Evolutionary conservation across 2,329 filamentous ascomycete species (phyloP).

Genomic region (Scytalidium sp.): DNA sequence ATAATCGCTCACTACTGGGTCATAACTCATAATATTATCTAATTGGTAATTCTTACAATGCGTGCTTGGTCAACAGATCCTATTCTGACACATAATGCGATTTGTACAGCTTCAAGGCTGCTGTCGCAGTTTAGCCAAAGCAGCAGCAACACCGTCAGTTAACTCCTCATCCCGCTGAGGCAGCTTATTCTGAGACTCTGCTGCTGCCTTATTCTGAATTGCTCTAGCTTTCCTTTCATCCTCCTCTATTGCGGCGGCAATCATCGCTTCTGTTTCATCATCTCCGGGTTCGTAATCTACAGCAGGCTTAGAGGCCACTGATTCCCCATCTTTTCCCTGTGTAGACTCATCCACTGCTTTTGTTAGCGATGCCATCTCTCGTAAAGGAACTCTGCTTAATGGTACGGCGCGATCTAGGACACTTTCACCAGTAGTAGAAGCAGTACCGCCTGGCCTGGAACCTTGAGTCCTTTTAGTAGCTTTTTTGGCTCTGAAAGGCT

Average conservation of each 20-base stretch:
- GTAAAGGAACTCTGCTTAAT: constrained; percentile 24
- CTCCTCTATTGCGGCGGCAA: constrained; percentile 45
- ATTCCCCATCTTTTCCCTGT: not conserved
- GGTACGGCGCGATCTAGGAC: constrained; percentile 32
- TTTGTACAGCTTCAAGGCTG: not conserved
- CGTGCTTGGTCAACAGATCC: no score
- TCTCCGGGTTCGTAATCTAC: constrained; percentile 35
- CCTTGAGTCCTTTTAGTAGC: constrained; percentile 51
- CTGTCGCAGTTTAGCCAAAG: constrained; percentile 49
- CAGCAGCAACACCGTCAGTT: constrained; percentile 57
- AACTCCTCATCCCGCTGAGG: constrained; percentile 40
- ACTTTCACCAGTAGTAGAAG: constrained; percentile 28
- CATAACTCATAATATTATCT: no score
- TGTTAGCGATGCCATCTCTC: constrained; percentile 17
- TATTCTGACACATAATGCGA: not conserved
- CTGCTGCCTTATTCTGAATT: constrained; percentile 17
- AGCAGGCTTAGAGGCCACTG: not conserved
- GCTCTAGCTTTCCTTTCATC: constrained; percentile 31
- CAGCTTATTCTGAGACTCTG: constrained; percentile 17
- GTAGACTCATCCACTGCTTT: constrained; percentile 5
- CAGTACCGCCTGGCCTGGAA: constrained; percentile 19
- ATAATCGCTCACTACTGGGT: no score
- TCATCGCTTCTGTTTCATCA: constrained; percentile 45
- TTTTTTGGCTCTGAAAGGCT: constrained; percentile 77
- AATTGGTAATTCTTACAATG: no score